Evolutionary conservation across 192 early-diverging fungal species (phyloP), one percentile per base, ranked within the genome.

Genomic region (Gigaspora rosea): DNA sequence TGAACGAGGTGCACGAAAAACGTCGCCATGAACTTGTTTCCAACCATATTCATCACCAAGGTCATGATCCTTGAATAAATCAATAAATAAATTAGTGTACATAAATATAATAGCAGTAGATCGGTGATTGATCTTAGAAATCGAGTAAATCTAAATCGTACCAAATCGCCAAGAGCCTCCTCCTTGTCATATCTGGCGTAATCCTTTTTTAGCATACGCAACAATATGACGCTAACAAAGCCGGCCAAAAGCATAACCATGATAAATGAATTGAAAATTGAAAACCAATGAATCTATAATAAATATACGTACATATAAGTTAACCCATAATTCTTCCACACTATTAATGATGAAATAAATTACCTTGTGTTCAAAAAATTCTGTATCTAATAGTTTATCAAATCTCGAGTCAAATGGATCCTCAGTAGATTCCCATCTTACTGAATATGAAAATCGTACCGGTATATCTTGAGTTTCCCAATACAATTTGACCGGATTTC

Each of bases 21-120:
- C 93, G 79, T 95, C 94, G 16, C 91, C 92, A 61, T 95, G 94
- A 8, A 95, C 88, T 80, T 92, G 92, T 79, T 95, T 95, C 94
- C 94, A 95, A 5, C 94, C 94, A 85, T 90, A 95, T 51, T 95
- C 94, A 75, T 95, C 94, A 8, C 89, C 91, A 16, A 94, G 78
- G 76, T 94, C 91, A 35, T 88, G 84, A 69, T 92, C 91, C 83
- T 87, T 71, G 20, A 50, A 46, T 67, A 41, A 41, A 41, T 41
- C 7, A 41, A 41, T 41, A 41, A 80, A 80, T 71, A 13, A 78
- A 74, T 8, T 1, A 20, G n/a, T 4, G 49, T 59, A 13, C 11
- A n/a, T 41, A 33, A 33, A 57, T 67, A n/a, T 33, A 57, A 68
- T 58, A 71, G 16, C 13, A 22, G 16, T 13, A 20, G 46, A 46